Evolutionary conservation across 2,329 filamentous ascomycete genomes (phyloP).

Genomic region (Huntiella bhutanensis): DNA sequence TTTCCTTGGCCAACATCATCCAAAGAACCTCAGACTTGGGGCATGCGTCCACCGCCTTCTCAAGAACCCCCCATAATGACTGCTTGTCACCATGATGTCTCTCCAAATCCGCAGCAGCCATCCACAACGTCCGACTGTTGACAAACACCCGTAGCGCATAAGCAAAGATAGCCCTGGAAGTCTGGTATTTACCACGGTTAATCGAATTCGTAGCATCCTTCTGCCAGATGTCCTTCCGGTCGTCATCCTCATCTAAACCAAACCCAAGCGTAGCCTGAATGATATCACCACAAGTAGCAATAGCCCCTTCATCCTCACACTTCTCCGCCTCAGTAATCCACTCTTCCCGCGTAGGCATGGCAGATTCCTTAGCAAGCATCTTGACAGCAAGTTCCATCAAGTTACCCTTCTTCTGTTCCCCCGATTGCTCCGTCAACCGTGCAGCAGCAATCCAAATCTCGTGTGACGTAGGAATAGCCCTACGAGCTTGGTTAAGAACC

Average conservation of each 20-base stretch:
- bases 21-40: slow-evolving; percentile 81
- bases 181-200: slow-evolving; percentile 66
- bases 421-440: slow-evolving; percentile 71
- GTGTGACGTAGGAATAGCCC: slow-evolving; percentile 78
- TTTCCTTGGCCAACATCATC: slow-evolving; percentile 92
- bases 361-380: slow-evolving; percentile 70
- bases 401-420: slow-evolving; percentile 60
- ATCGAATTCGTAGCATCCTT: slow-evolving; percentile 77
- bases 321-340: slow-evolving; percentile 92
- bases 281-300: slow-evolving; percentile 73
- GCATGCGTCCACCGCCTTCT: slow-evolving; percentile 86
- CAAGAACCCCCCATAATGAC: slow-evolving; percentile 64
- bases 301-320: slow-evolving; percentile 79
- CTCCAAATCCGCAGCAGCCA: slow-evolving; percentile 79
- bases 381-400: slow-evolving; percentile 92
- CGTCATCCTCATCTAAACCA: slow-evolving; percentile 86
- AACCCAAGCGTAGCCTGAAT: slow-evolving; percentile 85
- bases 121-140: slow-evolving; percentile 74
- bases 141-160: slow-evolving; percentile 81
- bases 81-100: slow-evolving; percentile 74
- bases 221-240: slow-evolving; percentile 88
- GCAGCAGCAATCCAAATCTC: slow-evolving; percentile 96
- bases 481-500: slow-evolving; percentile 85
- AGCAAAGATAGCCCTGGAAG: slow-evolving; percentile 80
- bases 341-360: slow-evolving; percentile 93